Percentiles rank a stretch among this genome's conserved stretches.
These are phyloP conservation scores for Trichoderma parareesei DNA, from an alignment of 495 filamentous ascomycete species.

Conservation along the genomic window DNA sequence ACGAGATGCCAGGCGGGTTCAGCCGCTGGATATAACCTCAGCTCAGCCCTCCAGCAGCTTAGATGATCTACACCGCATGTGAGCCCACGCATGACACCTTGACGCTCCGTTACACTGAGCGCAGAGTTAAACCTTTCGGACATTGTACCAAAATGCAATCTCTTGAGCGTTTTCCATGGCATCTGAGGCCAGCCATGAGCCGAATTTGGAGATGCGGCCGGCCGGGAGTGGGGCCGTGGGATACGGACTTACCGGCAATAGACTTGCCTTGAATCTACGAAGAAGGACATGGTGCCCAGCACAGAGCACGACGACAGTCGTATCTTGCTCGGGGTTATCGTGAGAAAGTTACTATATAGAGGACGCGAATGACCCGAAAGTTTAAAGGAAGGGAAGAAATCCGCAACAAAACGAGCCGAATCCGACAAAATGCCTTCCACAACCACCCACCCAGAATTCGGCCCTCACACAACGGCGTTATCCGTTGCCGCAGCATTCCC, in stretches of 20 bases:
- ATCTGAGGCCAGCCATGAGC: no score
- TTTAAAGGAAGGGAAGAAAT: no score
- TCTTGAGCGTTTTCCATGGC: no score
- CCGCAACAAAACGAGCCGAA: not conserved
- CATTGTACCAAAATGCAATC: no score
- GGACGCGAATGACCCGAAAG: not conserved
- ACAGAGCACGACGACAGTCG: not conserved
- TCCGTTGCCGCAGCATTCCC: not conserved
- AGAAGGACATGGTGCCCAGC: not conserved
- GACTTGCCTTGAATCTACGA: not conserved
- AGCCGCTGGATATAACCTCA: no score
- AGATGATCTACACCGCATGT: no score
- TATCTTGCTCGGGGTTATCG: not conserved
- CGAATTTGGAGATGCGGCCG: not conserved
- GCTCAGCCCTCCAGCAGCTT: no score
- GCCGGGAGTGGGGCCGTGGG: not conserved
- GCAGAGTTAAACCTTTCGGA: no score
- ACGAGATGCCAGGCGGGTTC: not conserved
- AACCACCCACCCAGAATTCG: not conserved
- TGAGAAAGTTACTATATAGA: not conserved
- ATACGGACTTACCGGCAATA: constrained; percentile 4
- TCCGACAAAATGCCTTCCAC: constrained; percentile 11
- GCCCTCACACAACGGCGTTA: not conserved
- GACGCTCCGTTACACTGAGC: no score
- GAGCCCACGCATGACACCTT: no score